These are phyloP conservation scores for Cordyceps javanica DNA, from an alignment of 2,329 filamentous ascomycete species.

Conservation along the genomic window DNA sequence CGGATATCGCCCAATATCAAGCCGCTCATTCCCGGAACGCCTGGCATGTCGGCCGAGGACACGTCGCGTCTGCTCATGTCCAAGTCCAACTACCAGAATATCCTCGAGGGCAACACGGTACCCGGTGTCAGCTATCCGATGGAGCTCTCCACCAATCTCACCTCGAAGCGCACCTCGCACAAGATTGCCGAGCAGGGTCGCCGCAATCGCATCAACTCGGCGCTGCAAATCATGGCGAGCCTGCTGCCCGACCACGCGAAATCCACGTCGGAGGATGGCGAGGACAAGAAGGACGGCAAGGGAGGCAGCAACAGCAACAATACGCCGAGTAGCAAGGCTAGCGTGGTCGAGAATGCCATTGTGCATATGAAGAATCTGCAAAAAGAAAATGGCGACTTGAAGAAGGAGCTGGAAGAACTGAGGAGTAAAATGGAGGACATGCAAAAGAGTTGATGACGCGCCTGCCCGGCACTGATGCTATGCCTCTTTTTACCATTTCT, in stretches of 20 bases:
- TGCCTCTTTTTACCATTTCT: neutral
- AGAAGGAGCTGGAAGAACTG: slow-evolving; percentile 47
- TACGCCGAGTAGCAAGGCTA: slow-evolving; percentile 82
- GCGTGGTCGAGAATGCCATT: slow-evolving; percentile 95
- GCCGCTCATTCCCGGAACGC: slow-evolving; percentile 65
- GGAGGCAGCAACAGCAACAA: slow-evolving; percentile 22
- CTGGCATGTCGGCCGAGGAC: slow-evolving; percentile 49
- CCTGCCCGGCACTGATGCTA: neutral
- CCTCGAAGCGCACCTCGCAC: slow-evolving; percentile 93
- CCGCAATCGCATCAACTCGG: slow-evolving; percentile 90
- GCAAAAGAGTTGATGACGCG: slow-evolving; percentile 6
- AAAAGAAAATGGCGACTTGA: slow-evolving; percentile 62
- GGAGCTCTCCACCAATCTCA: slow-evolving; percentile 85
- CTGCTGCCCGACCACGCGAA: slow-evolving; percentile 62
- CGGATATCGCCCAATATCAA: slow-evolving; percentile 94
- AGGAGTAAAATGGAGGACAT: slow-evolving; percentile 27
- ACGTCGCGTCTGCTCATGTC: slow-evolving; percentile 74
- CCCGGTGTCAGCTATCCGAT: slow-evolving; percentile 88
- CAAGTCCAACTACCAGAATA: slow-evolving; percentile 98
- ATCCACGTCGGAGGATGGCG: slow-evolving; percentile 34
- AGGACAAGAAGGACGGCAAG: slow-evolving; percentile 43
- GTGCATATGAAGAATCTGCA: slow-evolving; percentile 87
- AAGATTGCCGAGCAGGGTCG: slow-evolving; percentile 97
- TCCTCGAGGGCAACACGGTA: slow-evolving; percentile 85
- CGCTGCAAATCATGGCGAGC: slow-evolving; percentile 82